Evolutionary conservation across 2,329 filamentous ascomycete species (phyloP).

Genomic region (Aspergillus sp.): DNA sequence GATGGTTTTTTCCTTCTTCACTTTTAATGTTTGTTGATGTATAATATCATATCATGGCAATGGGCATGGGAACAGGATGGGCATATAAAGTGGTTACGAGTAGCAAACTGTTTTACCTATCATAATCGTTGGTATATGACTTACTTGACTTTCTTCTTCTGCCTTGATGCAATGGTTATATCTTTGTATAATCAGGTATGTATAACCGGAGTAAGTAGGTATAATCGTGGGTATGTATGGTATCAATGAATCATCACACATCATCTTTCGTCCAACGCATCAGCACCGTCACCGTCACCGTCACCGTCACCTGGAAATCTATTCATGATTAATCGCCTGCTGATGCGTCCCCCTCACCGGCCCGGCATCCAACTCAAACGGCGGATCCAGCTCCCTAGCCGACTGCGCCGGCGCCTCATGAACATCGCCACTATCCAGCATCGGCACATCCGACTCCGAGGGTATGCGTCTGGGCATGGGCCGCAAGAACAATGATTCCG

Average conservation of each 20-base stretch:
- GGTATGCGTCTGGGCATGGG: slow-evolving; percentile 7
- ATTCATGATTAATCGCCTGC: slow-evolving; percentile 18
- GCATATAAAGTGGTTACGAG: neutral
- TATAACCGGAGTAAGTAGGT: too few relatives aligned
- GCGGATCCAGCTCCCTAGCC: neutral
- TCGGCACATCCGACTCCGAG: slow-evolving; percentile 20
- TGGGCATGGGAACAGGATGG: neutral
- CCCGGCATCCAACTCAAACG: slow-evolving; percentile 24
- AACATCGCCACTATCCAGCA: slow-evolving; percentile 24
- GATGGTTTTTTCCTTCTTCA: neutral
- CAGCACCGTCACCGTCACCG: neutral
- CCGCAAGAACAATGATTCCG: slow-evolving; percentile 13
- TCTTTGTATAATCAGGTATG: neutral
- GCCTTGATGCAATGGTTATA: neutral
- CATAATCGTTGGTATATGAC: neutral
- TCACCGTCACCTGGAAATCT: too few relatives aligned
- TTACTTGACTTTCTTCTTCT: too few relatives aligned
- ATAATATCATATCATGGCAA: slow-evolving; percentile 2
- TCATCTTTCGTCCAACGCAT: too few relatives aligned
- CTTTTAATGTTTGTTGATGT: slow-evolving; percentile 3
- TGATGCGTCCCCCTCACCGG: slow-evolving; percentile 17
- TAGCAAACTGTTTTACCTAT: neutral
- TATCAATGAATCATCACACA: slow-evolving; percentile 2
- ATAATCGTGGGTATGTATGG: neutral
- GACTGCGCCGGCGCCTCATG: slow-evolving; percentile 16